Evolutionary conservation across 148 eudicot species (phyloP).

Genomic region (Rhododendron ovatum): DNA sequence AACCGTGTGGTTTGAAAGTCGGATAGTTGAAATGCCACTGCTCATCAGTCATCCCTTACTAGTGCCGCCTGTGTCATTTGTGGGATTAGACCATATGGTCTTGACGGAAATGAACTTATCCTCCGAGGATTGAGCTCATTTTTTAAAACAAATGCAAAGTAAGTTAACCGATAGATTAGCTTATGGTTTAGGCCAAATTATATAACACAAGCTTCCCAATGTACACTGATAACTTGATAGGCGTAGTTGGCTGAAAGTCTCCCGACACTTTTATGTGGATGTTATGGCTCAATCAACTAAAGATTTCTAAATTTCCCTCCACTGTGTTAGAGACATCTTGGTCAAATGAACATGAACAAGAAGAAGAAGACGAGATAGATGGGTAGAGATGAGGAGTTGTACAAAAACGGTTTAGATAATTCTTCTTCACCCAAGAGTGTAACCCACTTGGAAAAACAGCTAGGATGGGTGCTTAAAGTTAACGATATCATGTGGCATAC

Average conservation of each 20-base stretch:
- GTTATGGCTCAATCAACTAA: neutral
- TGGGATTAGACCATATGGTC: neutral
- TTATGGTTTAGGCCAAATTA: neutral
- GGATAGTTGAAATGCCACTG: neutral
- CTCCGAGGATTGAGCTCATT: neutral
- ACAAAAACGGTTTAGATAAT: neutral
- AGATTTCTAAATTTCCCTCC: neutral
- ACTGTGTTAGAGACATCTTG: neutral
- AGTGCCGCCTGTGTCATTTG: neutral
- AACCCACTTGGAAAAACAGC: neutral
- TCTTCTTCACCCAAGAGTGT: neutral
- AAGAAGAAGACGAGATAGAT: neutral
- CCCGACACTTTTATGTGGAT: neutral
- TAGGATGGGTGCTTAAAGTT: neutral
- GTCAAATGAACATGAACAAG: neutral
- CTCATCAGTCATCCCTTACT: neutral
- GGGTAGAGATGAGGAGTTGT: neutral
- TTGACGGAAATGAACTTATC: neutral
- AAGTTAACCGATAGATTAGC: neutral
- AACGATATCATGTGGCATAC: neutral
- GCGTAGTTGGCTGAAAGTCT: neutral
- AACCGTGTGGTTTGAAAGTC: neutral
- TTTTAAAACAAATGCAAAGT: neutral
- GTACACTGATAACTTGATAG: neutral
- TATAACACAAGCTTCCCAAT: neutral